Percentiles rank a stretch among this genome's conserved stretches.
These are phyloP conservation scores for Scutellaria barbata DNA, from an alignment of 257 asterid species.

Conservation along the genomic window DNA sequence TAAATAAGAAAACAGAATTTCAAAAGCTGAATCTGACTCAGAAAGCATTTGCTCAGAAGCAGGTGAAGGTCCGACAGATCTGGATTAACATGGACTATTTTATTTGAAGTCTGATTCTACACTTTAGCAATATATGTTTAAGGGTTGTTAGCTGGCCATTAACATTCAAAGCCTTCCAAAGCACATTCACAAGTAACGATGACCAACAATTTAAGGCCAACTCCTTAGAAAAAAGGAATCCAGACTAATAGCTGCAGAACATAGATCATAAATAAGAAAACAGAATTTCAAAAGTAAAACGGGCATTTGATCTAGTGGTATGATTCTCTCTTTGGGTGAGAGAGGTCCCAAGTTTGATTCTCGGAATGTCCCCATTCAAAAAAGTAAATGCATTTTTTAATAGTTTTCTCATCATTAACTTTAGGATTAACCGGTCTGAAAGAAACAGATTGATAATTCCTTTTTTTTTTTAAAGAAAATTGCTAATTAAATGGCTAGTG, in stretches of 20 bases:
- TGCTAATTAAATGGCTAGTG: background rate
- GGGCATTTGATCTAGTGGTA: conserved; percentile 97
- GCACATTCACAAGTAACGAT: too few species aligned
- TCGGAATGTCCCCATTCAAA: conserved; percentile 61
- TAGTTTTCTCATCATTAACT: background rate
- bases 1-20: too few species aligned
- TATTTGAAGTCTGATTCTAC: too few species aligned
- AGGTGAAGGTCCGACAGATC: background rate
- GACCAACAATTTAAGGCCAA: too few species aligned
- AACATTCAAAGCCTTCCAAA: too few species aligned
- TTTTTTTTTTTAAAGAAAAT: background rate
- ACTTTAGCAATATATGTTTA: too few species aligned
- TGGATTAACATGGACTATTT: too few species aligned
- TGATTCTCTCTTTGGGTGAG: conserved; percentile 93
- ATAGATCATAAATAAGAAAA: background rate
- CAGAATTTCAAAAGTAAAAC: background rate
- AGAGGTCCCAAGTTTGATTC: conserved; percentile 87
- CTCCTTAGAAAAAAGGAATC: too few species aligned
- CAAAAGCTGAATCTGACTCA: background rate
- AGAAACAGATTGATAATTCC: background rate
- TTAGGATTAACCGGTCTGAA: background rate
- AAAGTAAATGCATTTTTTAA: background rate
- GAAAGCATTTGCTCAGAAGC: background rate
- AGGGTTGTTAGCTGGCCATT: too few species aligned
- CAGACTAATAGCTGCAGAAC: background rate